Percentiles rank a stretch among this genome's conserved stretches.
Conservation (phyloP, 257 asterid genomes). For the Przewalskia tangutica region DNA sequence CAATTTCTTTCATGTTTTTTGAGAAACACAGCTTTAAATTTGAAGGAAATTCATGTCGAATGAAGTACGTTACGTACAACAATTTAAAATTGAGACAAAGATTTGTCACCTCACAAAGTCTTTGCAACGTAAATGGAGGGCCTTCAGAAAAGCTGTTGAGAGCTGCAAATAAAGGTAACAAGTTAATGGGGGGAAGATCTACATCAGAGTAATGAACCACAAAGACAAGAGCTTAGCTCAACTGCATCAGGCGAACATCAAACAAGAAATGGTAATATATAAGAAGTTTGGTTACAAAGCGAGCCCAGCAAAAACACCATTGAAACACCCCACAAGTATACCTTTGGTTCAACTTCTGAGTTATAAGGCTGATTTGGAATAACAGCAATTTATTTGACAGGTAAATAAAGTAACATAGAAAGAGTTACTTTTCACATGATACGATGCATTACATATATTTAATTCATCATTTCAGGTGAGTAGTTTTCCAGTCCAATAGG, state of each 20-base stretch:
- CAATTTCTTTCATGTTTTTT: not conserved
- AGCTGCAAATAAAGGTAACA: slow-evolving; percentile 44
- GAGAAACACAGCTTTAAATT: not conserved
- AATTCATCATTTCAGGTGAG: not conserved
- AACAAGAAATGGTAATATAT: not conserved
- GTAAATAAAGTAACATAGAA: not conserved
- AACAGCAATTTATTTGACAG: not conserved
- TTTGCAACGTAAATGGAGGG: slow-evolving; percentile 94
- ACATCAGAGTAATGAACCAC: not conserved
- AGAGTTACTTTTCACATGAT: not conserved
- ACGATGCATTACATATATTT: not conserved
- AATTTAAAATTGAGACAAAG: not conserved
- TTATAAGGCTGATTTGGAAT: not conserved
- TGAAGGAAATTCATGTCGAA: not conserved
- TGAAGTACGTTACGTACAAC: not conserved
- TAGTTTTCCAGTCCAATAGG: not conserved
- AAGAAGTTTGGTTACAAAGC: not conserved
- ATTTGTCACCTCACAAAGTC: slow-evolving; percentile 81
- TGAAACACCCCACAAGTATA: not conserved
- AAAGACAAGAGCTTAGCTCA: not conserved
- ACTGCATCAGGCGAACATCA: not conserved
- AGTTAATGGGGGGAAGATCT: not conserved
- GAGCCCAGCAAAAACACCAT: not conserved
- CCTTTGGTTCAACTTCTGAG: not conserved
- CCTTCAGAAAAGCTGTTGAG: slow-evolving; percentile 75